Evolutionary conservation across 139 green algal species (phyloP).

Genomic region (Nannochloris sp.): DNA sequence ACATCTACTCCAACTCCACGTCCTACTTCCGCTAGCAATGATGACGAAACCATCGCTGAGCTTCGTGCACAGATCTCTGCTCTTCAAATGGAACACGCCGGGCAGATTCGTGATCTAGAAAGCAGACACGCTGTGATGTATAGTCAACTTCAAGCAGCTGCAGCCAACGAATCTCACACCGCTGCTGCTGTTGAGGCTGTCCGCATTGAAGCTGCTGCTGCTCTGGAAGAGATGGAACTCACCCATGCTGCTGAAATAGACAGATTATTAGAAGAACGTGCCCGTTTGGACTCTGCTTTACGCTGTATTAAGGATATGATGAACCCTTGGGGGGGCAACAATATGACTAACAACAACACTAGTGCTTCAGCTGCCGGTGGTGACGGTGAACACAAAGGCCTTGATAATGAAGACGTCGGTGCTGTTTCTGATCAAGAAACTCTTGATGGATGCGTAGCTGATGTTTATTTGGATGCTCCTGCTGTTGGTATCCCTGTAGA

Average conservation of each 20-base stretch:
- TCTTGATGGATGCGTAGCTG: no score
- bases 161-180: neutral
- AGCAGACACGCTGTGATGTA: neutral
- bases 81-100: no score
- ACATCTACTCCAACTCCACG: no score
- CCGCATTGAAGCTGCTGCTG: neutral
- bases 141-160: neutral
- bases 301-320: constrained; percentile 18
- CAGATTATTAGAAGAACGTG: constrained; percentile 4
- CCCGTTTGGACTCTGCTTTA: constrained; percentile 13
- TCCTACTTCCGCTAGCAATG: no score
- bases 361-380: neutral
- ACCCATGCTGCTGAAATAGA: constrained; percentile 2
- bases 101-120: neutral
- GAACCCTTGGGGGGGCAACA: neutral
- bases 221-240: neutral
- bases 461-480: no score
- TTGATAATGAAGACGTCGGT: neutral
- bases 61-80: neutral
- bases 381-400: neutral
- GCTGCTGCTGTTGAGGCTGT: neutral
- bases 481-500: no score
- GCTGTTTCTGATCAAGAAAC: neutral
- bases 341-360: neutral
- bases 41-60: neutral